Evolutionary conservation across 2,329 filamentous ascomycete genomes (phyloP), one percentile per base, ranked within the genome.

Genomic region (Peltaster fructicola): DNA sequence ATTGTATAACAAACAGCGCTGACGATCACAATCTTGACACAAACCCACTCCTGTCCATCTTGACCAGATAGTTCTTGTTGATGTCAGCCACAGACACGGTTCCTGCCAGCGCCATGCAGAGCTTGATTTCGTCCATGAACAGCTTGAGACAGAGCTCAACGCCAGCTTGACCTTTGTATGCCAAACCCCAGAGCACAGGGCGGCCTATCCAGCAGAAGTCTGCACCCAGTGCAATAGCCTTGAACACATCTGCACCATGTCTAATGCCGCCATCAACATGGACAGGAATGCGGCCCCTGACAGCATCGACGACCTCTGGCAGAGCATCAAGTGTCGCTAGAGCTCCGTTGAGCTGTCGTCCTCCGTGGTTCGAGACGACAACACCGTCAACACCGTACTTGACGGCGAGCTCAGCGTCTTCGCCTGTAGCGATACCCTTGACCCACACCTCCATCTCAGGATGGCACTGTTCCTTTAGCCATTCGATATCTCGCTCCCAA

Each of bases 201-300:
- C 60, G 36, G 1, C 60, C 59, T 5, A 59, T 43, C 56, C 44
- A 63, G 28, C 36, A 33, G 25, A 38, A 39, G 15, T 58, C 44
- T 0, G 58, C 59, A 5, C 58, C 59, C 3, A 64, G 40, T 2
- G 56, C 54, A 3, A 63, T 40, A 2, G 63, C 63, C 41, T 68
- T 68, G 44, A 68, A 57, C 9, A 65, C 51, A 37, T 68, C 63
- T 1, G 53, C 57, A 0, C 61, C 64, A 10, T 58, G 55, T 23
- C 63, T 40, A 21, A 68, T 56, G 1, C 64, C 63, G 6, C 54
- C 59, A 36, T 75, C 71, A 7, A 73, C 61, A 17, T 73, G 56
- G 10, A 75, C 43, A 62, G 63, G 18, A 56, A 46, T 14, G 52
- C 56, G 56, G 15, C 56, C 54, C 3, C 42, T 29, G 3, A 46